Evolutionary conservation across 2,329 filamentous ascomycete genomes (phyloP), one percentile per base, ranked within the genome.

Genomic region (Pseudogymnoascus sp.): DNA sequence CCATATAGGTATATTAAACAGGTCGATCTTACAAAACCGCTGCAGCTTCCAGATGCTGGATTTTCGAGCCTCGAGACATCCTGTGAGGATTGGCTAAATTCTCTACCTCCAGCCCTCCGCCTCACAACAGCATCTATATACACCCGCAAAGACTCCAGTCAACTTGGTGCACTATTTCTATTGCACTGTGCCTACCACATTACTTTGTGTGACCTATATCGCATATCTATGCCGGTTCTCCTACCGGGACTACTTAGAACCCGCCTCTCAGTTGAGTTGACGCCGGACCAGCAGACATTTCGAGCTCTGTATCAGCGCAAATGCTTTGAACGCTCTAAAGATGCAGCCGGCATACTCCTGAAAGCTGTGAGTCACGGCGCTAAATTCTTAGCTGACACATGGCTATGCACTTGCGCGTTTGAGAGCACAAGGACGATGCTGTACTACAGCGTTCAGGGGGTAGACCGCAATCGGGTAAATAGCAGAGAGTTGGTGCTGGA

Each of bases 131-230:
- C 77, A 42, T 76, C 77, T 15, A 78, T 79, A 35, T 79, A 79
- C 63, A 76, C 77, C 2, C 76, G 77, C 9, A 73, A 78, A 17
- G 77, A 79, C 64, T 79, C 78, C 0, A 76, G 77, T 36, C 77
- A 80, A 65, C 72, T 79, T 0, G 78, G 78, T 12, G 77, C 77
- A 8, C 69, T 80, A 42, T 74, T 77, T 10, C 66, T 79, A 3
- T 72, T 79, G 7, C 78, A 79, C 65, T 79, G 77, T 66, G 79
- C 78, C 27, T 79, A 78, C 58, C 75, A 79, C 76, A 79, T 66
- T 78, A 77, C 55, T 73, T 77, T 39, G 69, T 79, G 60, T 4
- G 77, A 79, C 64, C 71, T 80, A 2, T 80, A 79, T 67, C 76
- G 78, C 29, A 74, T 79, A 61, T 75, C 76, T 10, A 76, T 79